Percentiles rank a stretch among this genome's conserved stretches.
phyloP scores from a whole-genome alignment of 2,329 filamentous ascomycete species.

The Botrytis porri region DNA sequence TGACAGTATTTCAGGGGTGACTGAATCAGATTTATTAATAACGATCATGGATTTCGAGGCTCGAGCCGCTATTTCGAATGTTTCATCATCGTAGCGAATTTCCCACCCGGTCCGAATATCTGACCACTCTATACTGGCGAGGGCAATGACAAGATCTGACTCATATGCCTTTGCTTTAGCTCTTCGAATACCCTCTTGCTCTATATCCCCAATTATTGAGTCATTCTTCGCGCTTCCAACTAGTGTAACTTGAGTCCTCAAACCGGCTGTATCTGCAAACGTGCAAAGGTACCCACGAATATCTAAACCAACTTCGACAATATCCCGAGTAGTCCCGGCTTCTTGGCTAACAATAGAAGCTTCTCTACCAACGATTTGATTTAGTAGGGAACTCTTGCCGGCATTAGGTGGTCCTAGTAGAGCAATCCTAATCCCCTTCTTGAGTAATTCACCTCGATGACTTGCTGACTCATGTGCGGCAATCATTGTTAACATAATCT shows the following conservation, averaged over 20 bases:
- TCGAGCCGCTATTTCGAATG: conserved; percentile 50
- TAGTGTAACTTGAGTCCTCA: conserved; percentile 52
- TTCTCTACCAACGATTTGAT: conserved; percentile 83
- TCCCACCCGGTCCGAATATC: conserved; percentile 38
- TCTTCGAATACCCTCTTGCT: conserved; percentile 85
- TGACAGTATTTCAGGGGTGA: conserved; percentile 40
- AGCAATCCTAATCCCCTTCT: conserved; percentile 81
- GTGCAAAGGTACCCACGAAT: conserved; percentile 86
- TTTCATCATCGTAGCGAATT: conserved; percentile 56
- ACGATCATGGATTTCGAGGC: conserved; percentile 52
- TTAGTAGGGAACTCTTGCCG: conserved; percentile 92
- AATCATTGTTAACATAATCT: conserved; percentile 59
- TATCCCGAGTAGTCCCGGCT: conserved; percentile 89
- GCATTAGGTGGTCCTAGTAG: conserved; percentile 89
- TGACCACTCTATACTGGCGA: conserved; percentile 66
- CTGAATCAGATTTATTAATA: conserved; percentile 61
- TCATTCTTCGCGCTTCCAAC: conserved; percentile 19
- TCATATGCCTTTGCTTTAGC: conserved; percentile 77
- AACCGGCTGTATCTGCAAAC: conserved; percentile 92
- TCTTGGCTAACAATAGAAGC: conserved; percentile 93
- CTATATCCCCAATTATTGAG: conserved; percentile 65
- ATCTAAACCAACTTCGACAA: conserved; percentile 89
- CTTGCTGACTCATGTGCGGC: conserved; percentile 70
- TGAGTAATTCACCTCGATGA: conserved; percentile 76
- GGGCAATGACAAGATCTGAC: conserved; percentile 80